Conservation (phyloP, 2,329 filamentous ascomycete genomes). For the Paraphoma sp. region DNA sequence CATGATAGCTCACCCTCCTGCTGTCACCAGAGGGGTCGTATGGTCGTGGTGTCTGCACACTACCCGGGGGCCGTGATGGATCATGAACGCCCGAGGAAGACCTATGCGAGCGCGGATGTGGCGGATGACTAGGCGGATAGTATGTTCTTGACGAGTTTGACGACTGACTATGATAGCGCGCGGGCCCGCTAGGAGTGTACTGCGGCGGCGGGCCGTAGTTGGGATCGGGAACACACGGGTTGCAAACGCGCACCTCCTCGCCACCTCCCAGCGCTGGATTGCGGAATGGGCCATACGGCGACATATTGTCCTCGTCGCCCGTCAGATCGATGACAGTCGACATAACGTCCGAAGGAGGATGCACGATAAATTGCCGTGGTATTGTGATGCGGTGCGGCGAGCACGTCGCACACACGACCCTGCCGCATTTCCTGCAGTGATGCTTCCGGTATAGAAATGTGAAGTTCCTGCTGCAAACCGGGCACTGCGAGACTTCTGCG, state of each 20-base stretch:
- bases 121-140: conserved; percentile 10
- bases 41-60: conserved; percentile 23
- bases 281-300: conserved; percentile 35
- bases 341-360: conserved; percentile 57
- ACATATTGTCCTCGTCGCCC: conserved; percentile 43
- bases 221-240: conserved; percentile 75
- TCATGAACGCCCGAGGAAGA: conserved; percentile 28
- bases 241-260: conserved; percentile 73
- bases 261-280: conserved; percentile 67
- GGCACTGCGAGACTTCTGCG: conserved; percentile 79
- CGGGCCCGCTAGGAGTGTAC: conserved; percentile 31
- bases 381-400: conserved; percentile 96
- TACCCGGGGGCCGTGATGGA: conserved; percentile 19
- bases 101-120: conserved; percentile 27
- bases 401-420: conserved; percentile 88
- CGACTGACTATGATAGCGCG: conserved; percentile 4
- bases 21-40: conserved; percentile 28
- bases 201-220: conserved; percentile 66
- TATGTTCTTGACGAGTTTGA: conserved; percentile 11
- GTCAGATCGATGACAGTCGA: conserved; percentile 54
- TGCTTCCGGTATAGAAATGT: conserved; percentile 88
- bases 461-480: conserved; percentile 82
- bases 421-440: conserved; percentile 94
- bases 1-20: conserved; percentile 34
- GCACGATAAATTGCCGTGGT: conserved; percentile 89